Conservation (phyloP, 495 filamentous ascomycete species). For the Aspergillus sclerotioniger region DNA sequence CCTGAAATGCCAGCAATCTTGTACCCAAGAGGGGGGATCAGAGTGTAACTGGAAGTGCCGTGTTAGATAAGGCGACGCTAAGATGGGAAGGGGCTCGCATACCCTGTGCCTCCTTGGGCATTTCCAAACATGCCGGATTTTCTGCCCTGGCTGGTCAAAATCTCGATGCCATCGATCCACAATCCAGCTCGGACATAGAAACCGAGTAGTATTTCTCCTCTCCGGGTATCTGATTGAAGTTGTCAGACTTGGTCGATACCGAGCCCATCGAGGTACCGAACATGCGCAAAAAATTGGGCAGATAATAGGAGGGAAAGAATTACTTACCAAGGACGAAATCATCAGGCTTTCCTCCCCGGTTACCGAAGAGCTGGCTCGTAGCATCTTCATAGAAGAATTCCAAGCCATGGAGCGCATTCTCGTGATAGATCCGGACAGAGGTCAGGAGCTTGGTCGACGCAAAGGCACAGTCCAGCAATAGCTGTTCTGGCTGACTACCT, state of each 20-base stretch:
- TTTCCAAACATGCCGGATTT: constrained; percentile 87
- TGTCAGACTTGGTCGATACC: not conserved
- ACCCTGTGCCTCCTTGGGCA: constrained; percentile 76
- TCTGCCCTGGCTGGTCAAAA: constrained; percentile 83
- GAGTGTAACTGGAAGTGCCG: constrained; percentile 62
- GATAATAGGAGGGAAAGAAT: constrained; percentile 5
- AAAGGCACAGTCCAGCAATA: constrained; percentile 70
- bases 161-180: constrained; percentile 89
- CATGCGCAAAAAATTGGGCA: too few species aligned
- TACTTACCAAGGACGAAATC: constrained; percentile 71
- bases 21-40: constrained; percentile 88
- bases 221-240: constrained; percentile 63
- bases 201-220: constrained; percentile 82
- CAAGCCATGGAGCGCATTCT: constrained; percentile 74
- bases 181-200: constrained; percentile 79
- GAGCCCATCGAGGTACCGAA: too few species aligned
- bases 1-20: constrained; percentile 85
- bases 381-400: constrained; percentile 93
- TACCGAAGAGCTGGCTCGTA: constrained; percentile 86
- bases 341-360: constrained; percentile 69
- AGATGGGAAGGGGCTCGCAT: constrained; percentile 30
- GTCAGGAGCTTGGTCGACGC: constrained; percentile 71
- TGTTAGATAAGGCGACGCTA: constrained; percentile 10
- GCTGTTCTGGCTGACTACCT: constrained; percentile 67
- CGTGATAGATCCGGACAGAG: constrained; percentile 75